Percentiles rank a stretch among this genome's conserved stretches.
Evolutionary conservation across 208 protist species (phyloP).

Genomic region (Hexamita inflata): DNA sequence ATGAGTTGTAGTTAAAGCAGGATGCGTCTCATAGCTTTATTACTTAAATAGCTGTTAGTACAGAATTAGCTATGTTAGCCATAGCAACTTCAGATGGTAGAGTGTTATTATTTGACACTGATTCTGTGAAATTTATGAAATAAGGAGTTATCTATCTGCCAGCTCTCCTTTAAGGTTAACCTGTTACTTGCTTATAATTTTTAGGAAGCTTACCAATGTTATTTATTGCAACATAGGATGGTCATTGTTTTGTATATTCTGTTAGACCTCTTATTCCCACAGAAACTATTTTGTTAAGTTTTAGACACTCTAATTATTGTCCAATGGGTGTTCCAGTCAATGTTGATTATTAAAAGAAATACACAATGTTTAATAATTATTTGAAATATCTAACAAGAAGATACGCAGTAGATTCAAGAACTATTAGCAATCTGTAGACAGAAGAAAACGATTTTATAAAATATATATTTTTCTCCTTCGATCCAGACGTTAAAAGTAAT

Average conservation of each 20-base stretch:
- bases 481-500: too few species aligned
- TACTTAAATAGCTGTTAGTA: background rate
- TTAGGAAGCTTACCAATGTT: background rate
- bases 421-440: too few species aligned
- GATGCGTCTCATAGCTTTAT: background rate
- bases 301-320: background rate
- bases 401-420: too few species aligned
- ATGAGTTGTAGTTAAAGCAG: background rate
- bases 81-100: background rate
- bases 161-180: background rate
- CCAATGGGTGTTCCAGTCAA: background rate
- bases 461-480: too few species aligned
- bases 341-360: background rate
- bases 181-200: background rate
- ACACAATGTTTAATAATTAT: background rate
- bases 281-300: background rate
- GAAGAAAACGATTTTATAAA: too few species aligned
- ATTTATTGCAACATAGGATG: background rate
- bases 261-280: background rate
- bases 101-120: background rate
- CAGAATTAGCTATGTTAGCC: background rate
- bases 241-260: background rate
- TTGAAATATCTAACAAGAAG: too few species aligned
- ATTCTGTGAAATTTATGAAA: background rate
- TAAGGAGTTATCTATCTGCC: constrained; percentile 17